A percentile compares a stretch with the other conserved stretches of the same genome.
These are phyloP conservation scores for Ceratopteris richardii DNA, from an alignment of 75 land plant species.

Conservation along the genomic window DNA sequence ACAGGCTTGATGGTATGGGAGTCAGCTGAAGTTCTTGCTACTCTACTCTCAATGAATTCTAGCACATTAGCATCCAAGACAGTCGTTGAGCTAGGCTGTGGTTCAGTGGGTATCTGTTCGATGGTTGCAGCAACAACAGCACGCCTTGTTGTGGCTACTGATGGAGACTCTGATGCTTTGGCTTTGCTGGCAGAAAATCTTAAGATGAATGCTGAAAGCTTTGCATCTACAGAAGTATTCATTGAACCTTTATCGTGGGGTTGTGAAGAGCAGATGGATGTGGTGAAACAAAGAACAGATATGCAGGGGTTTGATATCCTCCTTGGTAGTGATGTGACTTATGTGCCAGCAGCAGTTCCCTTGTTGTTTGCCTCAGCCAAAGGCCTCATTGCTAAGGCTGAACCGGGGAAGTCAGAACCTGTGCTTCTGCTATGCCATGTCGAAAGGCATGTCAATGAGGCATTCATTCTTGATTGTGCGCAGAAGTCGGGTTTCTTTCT, in stretches of 20 bases:
- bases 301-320: conserved; percentile 65
- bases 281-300: conserved; percentile 27
- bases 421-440: conserved; percentile 72
- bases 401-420: conserved; percentile 16
- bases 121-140: conserved; percentile 57
- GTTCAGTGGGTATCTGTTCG: conserved; percentile 79
- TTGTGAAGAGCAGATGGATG: conserved; percentile 40
- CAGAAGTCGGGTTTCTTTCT: conserved; percentile 49
- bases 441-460: conserved; percentile 58
- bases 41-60: conserved; percentile 50
- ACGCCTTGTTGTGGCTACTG: conserved; percentile 65
- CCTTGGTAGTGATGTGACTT: conserved; percentile 84
- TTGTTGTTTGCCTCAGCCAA: conserved; percentile 79
- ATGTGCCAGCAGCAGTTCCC: conserved; percentile 55
- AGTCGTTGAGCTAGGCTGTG: conserved; percentile 86
- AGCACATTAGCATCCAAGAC: conserved; percentile 44
- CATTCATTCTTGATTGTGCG: conserved; percentile 55
- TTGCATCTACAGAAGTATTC: conserved; percentile 21
- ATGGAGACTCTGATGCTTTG: conserved; percentile 65
- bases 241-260: conserved; percentile 71
- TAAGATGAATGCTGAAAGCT: conserved; percentile 35
- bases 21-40: conserved; percentile 71
- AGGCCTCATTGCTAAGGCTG: conserved; percentile 31
- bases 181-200: conserved; percentile 54
- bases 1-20: conserved; percentile 98